Evolutionary conservation across 495 filamentous ascomycete genomes (phyloP), one percentile per base, ranked within the genome.

Genomic region (Penicillium atrosanguineum): DNA sequence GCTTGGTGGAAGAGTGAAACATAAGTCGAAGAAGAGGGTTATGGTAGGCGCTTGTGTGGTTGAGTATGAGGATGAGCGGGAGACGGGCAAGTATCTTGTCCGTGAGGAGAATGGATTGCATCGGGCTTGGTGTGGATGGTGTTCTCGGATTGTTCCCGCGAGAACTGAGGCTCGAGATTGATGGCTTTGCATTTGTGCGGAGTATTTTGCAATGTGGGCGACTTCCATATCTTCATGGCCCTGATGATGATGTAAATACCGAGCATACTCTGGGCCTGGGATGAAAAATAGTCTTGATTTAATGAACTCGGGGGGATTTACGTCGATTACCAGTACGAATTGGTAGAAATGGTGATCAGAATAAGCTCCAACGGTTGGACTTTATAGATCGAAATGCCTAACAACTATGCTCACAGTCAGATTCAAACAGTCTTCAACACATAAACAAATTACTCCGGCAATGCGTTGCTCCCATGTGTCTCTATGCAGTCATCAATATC

Each of bases 1-100:
- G 4, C 83, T 96, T 29, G 91, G 91, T 14, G 91, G 91, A 0
- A 77, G 84, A 9, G 81, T 95, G 44, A 95, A 93, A 77, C 87
- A 85, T 52, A 93, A 89, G 70, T 71, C 84, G 7, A 87, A 89
- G 67, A 85, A 86, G 57, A 82, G 86, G 61, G 82, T 92, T 14
- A 75, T 78, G 52, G 83, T 96, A 1, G 91, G 91, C 14, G 87
- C 87, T 18, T 90, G 86, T 53, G 91, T 95, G 29, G 83, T 83
- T 48, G 88, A 93, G 62, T 88, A 83, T 69, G 87, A 89, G 53
- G 89, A 94, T 66, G 91, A 94, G 74, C 77, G 82, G 44, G 82
- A 83, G 25, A 76, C 65, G 50, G 65, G 78, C 69, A 59, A 72
- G 77, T 70, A 91, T 80, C 71, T 95, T 78, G 82, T 84, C 75